phyloP scores from a whole-genome alignment of 2,329 filamentous ascomycete genomes.

The Fusarium fujikuroi region DNA sequence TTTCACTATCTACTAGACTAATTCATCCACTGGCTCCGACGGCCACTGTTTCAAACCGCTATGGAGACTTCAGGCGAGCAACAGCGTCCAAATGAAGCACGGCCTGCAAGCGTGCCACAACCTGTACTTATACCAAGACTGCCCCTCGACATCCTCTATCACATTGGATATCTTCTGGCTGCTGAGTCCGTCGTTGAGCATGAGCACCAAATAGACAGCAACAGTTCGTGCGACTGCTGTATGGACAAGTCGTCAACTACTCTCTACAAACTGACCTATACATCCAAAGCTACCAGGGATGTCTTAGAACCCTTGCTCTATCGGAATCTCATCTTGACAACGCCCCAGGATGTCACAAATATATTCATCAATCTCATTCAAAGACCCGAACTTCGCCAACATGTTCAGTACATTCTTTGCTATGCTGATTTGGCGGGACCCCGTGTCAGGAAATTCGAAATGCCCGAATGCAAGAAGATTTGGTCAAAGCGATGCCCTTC shows the following conservation, averaged over 20 bases:
- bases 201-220: not conserved
- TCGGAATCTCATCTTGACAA: slow-evolving; percentile 20
- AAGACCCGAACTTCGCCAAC: slow-evolving; percentile 22
- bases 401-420: slow-evolving; percentile 18
- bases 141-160: slow-evolving; percentile 28
- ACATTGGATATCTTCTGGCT: slow-evolving; percentile 4
- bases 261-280: slow-evolving; percentile 20
- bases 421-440: not conserved
- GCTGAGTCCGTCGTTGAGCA: not conserved
- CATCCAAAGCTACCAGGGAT: slow-evolving; percentile 19
- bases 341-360: slow-evolving; percentile 8
- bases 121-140: slow-evolving; percentile 4
- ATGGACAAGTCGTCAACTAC: not conserved
- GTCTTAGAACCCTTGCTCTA: slow-evolving; percentile 34
- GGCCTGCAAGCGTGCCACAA: not conserved
- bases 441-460: not conserved
- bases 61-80: not conserved
- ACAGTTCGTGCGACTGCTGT: not conserved
- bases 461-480: slow-evolving; percentile 4
- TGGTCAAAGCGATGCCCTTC: slow-evolving; percentile 15
- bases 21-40: no score
- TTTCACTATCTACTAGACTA: not conserved
- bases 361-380: slow-evolving; percentile 26
- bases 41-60: not conserved
- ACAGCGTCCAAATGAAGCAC: not conserved